These are phyloP conservation scores for Globisporangium alternatum DNA, from an alignment of 352 stramenopile species.

Conservation along the genomic window DNA sequence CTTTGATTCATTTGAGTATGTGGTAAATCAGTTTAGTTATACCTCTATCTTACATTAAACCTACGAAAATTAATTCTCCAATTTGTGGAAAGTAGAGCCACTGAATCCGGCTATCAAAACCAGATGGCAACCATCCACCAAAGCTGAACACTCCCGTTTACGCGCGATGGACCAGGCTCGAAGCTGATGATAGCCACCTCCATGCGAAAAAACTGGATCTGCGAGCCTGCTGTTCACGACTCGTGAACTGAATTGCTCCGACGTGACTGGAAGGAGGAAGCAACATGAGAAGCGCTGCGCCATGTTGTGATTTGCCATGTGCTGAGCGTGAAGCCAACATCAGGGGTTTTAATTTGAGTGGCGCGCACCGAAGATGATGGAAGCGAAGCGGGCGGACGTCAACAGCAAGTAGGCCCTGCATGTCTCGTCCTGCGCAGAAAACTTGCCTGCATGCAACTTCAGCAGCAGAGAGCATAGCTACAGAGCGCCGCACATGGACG, in stretches of 20 bases:
- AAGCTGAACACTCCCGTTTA: not conserved
- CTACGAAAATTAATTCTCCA: not conserved
- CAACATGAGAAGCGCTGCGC: not conserved
- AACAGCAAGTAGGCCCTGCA: not conserved
- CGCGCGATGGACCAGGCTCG: not conserved
- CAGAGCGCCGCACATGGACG: not conserved
- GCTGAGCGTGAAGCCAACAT: no score
- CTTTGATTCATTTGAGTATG: not conserved
- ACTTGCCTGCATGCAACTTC: not conserved
- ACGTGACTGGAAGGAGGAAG: not conserved
- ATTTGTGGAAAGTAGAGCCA: not conserved
- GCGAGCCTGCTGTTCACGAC: not conserved
- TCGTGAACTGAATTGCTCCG: not conserved
- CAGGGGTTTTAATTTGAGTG: not conserved
- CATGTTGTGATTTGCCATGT: not conserved
- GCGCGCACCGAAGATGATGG: not conserved
- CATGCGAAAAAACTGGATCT: not conserved
- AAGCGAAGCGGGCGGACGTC: not conserved
- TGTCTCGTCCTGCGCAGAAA: not conserved
- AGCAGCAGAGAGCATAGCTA: not conserved
- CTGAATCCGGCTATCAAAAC: not conserved
- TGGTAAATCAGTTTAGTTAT: not conserved
- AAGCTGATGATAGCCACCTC: not conserved
- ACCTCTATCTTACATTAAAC: not conserved
- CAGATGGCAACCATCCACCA: conserved; percentile 3